Conservation (phyloP, 2,329 filamentous ascomycete genomes). For the Ceratocystis albifundus region DNA sequence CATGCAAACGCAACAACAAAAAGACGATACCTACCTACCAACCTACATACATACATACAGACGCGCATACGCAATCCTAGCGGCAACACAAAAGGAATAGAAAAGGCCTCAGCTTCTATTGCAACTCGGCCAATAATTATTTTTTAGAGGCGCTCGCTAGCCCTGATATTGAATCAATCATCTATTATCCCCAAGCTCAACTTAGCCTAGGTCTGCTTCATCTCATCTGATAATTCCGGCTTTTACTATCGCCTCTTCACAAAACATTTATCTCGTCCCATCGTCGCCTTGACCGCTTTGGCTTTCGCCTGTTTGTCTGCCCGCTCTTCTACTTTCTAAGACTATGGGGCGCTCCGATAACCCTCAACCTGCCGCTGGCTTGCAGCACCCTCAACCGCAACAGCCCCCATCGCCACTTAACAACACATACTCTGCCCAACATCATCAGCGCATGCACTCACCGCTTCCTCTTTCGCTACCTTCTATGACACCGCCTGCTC, state of each 20-base stretch:
- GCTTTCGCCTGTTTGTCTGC: not conserved
- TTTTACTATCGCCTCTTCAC: not conserved
- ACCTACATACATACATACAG: not conserved
- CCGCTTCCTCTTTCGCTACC: constrained; percentile 19
- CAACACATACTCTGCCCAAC: constrained; percentile 17
- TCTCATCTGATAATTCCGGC: not conserved
- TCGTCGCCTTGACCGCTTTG: not conserved
- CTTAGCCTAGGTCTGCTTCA: not conserved
- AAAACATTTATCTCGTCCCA: not conserved
- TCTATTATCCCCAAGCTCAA: not conserved
- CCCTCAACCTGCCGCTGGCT: constrained; percentile 15
- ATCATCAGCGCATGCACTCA: constrained; percentile 21
- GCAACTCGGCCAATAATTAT: not conserved
- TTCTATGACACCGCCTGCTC: constrained; percentile 19
- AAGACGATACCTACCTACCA: not conserved
- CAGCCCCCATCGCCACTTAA: constrained; percentile 17
- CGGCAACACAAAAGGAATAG: not conserved
- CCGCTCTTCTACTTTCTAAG: not conserved
- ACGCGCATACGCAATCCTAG: not conserved
- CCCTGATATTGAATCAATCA: not conserved
- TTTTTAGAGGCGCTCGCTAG: not conserved
- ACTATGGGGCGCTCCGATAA: constrained; percentile 18
- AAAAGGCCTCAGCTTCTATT: not conserved
- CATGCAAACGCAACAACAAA: not conserved
- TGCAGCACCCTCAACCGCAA: constrained; percentile 22